Evolutionary conservation across 2,329 filamentous ascomycete species (phyloP), one percentile per base, ranked within the genome.

Genomic region (Periconia macrospinosa): DNA sequence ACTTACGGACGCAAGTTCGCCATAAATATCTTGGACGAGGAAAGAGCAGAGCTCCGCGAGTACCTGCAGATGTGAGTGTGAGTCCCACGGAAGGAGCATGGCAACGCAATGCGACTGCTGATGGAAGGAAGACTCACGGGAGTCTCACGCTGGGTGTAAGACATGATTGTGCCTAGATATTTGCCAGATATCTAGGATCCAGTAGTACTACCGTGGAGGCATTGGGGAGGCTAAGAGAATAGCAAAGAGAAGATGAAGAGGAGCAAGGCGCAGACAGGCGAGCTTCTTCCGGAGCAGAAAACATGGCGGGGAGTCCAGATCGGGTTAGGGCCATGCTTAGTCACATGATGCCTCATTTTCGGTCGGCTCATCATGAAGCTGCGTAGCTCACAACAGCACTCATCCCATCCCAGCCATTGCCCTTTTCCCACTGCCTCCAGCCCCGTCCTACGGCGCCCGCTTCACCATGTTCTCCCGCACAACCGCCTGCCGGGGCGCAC

Each of bases 11-110:
- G 92, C 91, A 54, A 97, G 86, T 78, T 96, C 90, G 70, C 94
- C 94, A 75, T 94, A 93, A 55, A 90, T 83, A 72, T 97, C 92
- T 71, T 92, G 87, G 59, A 97, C 88, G 59, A 97, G 83, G 72
- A 96, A 86, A 79, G 88, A 85, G 80, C 91, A 96, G 70, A 97
- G 90, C 84, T 97, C 91, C 69, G 89, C 86, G 63, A 89, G 78
- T 76, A 86, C 80, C 90, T 93, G 90, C 52, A 44, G 3, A 44
- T 20, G 61, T 71, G 86, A 82, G 58, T 56, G 55, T 60, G 57
- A 58, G 62, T 65, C 73, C 37, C 10, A 53, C 46, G 33, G 47
- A 48, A 49, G 53, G 49, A 47, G 14, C 50, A 47, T 35, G 47
- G 30, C 55, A 55, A 56, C 45, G 40, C 55, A 50, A 63, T 56